phyloP scores from a whole-genome alignment of 768 basidiomycete genomes.

The Podaxis sp. region DNA sequence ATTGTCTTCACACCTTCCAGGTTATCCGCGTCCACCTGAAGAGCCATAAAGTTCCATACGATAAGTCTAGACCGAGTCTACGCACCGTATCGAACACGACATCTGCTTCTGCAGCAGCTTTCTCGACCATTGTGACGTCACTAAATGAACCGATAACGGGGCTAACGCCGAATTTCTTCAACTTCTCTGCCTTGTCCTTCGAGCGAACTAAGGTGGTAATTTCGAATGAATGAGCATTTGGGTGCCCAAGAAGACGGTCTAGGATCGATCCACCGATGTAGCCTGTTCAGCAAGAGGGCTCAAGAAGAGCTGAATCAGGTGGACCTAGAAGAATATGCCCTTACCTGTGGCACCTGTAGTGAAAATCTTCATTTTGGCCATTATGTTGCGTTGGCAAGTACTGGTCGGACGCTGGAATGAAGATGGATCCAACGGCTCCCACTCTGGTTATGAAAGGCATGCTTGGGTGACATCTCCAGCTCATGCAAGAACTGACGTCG shows the following conservation, averaged over 20 bases:
- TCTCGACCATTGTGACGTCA: slow-evolving; percentile 37
- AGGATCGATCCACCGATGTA: slow-evolving; percentile 49
- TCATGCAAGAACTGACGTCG: no score
- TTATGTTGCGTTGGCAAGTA: background rate
- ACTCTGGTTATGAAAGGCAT: background rate
- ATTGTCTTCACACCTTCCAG: slow-evolving; percentile 38
- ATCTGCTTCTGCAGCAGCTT: slow-evolving; percentile 40
- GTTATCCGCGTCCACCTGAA: slow-evolving; percentile 40
- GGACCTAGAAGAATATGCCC: background rate
- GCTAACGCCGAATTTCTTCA: slow-evolving; percentile 31
- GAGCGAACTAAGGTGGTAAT: slow-evolving; percentile 45
- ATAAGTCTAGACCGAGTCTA: background rate
- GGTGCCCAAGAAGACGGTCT: slow-evolving; percentile 33
- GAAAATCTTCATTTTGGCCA: slow-evolving; percentile 29
- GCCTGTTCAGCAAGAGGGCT: slow-evolving; percentile 20
- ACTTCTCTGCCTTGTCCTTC: slow-evolving; percentile 37
- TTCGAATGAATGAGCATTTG: slow-evolving; percentile 26
- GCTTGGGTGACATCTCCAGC: no score
- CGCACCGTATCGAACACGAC: slow-evolving; percentile 37
- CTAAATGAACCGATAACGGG: slow-evolving; percentile 40
- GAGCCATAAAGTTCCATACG: background rate
- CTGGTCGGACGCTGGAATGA: no score
- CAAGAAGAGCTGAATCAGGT: background rate
- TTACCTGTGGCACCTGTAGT: slow-evolving; percentile 39
- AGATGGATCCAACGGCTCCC: background rate